These are phyloP conservation scores for Candolleomyces efflorescens DNA, from an alignment of 768 basidiomycete genomes.

Conservation along the genomic window DNA sequence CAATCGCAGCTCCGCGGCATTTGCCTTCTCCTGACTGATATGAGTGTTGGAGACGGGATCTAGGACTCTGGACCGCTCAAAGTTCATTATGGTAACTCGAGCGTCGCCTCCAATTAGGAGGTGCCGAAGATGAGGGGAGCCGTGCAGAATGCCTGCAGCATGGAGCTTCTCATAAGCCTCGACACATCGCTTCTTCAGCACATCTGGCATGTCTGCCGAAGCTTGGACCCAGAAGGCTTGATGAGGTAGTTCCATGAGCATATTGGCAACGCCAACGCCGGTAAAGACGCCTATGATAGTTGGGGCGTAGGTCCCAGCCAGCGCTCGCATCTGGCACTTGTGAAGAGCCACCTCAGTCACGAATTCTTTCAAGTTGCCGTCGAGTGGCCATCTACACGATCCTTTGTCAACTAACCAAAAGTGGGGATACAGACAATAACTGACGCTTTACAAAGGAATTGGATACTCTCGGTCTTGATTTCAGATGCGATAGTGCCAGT, in stretches of 20 bases:
- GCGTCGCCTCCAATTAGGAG: conserved; percentile 54
- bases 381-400: conserved; percentile 5
- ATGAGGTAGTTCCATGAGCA: conserved; percentile 54
- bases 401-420: not conserved
- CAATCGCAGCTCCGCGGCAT: conserved; percentile 35
- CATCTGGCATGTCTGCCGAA: conserved; percentile 49
- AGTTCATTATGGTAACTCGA: conserved; percentile 51
- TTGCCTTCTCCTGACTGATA: conserved; percentile 33
- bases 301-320: conserved; percentile 53
- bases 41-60: conserved; percentile 13
- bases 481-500: conserved; percentile 1
- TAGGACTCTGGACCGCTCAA: conserved; percentile 35
- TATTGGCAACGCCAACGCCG: conserved; percentile 31
- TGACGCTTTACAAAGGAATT: conserved; percentile 9
- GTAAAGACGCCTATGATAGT: conserved; percentile 47
- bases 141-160: conserved; percentile 43
- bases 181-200: conserved; percentile 49
- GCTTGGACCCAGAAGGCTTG: conserved; percentile 60
- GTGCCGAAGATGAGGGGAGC: conserved; percentile 43
- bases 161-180: conserved; percentile 48
- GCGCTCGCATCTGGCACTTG: conserved; percentile 41
- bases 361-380: conserved; percentile 5
- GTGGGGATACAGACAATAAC: not conserved
- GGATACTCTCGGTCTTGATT: conserved; percentile 2
- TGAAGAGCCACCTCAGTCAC: conserved; percentile 32